phyloP scores from a whole-genome alignment of 2,329 filamentous ascomycete species.

The Cordyceps javanica region DNA sequence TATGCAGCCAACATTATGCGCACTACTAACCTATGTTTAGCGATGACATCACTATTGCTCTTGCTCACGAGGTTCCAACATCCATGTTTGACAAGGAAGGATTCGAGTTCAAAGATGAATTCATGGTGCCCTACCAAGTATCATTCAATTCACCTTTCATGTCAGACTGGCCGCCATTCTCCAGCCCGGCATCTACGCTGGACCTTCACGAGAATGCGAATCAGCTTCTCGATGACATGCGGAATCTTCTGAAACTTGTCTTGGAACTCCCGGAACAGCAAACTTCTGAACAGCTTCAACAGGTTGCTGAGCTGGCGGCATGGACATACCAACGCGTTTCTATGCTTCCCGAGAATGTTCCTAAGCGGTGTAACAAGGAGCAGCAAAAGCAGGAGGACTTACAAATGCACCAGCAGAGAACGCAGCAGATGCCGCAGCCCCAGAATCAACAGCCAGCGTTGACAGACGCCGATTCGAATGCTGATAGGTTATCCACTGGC shows the following conservation, averaged over 20 bases:
- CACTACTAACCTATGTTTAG: conserved; percentile 24
- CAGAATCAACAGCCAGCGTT: not conserved
- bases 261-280: conserved; percentile 31
- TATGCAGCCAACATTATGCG: not conserved
- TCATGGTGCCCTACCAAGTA: conserved; percentile 34
- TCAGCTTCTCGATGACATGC: conserved; percentile 45
- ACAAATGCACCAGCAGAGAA: conserved; percentile 9
- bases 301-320: conserved; percentile 32
- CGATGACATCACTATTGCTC: conserved; percentile 40
- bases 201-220: conserved; percentile 41
- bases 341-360: conserved; percentile 25
- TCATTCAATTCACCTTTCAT: conserved; percentile 44
- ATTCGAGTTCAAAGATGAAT: conserved; percentile 36
- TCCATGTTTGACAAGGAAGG: conserved; percentile 33
- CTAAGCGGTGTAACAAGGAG: not conserved
- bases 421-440: not conserved
- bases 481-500: conserved; percentile 7
- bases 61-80: conserved; percentile 40
- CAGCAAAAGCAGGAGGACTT: conserved; percentile 10
- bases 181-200: conserved; percentile 33
- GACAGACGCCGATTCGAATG: not conserved
- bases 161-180: conserved; percentile 35
- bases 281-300: conserved; percentile 30
- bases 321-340: conserved; percentile 35
- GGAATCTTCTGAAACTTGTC: conserved; percentile 39